A percentile compares a stretch with the other conserved stretches of the same genome.
phyloP scores from a whole-genome alignment of 768 basidiomycete species.

The Suillus occidentalis region DNA sequence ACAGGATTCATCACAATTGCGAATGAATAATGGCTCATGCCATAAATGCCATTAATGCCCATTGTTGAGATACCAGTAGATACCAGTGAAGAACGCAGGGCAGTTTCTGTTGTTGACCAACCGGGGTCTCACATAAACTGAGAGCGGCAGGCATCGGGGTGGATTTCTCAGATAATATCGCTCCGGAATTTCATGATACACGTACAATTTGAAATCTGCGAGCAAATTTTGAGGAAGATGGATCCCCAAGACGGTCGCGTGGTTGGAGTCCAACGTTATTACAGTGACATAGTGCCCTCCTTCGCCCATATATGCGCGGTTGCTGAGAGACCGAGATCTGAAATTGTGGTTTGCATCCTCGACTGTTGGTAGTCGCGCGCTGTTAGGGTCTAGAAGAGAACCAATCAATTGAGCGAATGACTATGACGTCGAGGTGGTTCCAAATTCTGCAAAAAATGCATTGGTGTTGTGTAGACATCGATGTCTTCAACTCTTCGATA shows the following conservation, averaged over 20 bases:
- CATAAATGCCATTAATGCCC: constrained; percentile 19
- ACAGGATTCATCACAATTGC: constrained; percentile 83
- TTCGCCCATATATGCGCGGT: too few species aligned
- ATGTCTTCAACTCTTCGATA: constrained; percentile 18
- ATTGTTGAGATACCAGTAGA: constrained; percentile 11
- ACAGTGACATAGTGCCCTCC: too few species aligned
- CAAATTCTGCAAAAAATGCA: constrained; percentile 23
- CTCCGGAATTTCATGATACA: neutral
- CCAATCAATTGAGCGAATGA: constrained; percentile 26
- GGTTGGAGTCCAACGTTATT: neutral
- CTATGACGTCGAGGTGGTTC: constrained; percentile 18
- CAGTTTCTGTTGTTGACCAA: constrained; percentile 23
- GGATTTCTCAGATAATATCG: neutral
- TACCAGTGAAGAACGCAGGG: constrained; percentile 15
- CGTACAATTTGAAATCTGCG: neutral
- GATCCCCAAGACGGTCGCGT: neutral
- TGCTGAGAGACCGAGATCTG: constrained; percentile 8
- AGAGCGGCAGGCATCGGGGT: neutral
- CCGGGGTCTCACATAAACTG: constrained; percentile 11
- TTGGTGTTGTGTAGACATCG: constrained; percentile 4
- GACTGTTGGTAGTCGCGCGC: constrained; percentile 15
- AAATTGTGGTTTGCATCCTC: constrained; percentile 28
- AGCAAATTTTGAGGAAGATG: neutral
- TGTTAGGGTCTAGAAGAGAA: constrained; percentile 4
- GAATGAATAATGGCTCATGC: constrained; percentile 62